These are phyloP conservation scores for Stephania yunnanensis DNA, from an alignment of 164 flowering plant species.

Conservation along the genomic window DNA sequence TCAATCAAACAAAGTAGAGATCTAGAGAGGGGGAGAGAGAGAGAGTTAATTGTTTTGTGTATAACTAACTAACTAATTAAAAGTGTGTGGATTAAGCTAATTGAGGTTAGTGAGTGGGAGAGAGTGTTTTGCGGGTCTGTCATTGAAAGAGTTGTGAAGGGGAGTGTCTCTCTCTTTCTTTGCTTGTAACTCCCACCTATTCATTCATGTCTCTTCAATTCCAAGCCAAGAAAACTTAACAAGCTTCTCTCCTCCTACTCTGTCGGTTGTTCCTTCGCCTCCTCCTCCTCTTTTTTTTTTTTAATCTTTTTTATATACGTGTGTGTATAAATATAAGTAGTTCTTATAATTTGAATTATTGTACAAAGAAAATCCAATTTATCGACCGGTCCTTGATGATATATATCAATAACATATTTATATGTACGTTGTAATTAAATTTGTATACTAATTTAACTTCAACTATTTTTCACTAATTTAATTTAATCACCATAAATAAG, in stretches of 20 bases:
- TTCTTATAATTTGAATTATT: no score
- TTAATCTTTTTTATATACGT: no score
- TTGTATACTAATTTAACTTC: no score
- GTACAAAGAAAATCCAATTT: no score
- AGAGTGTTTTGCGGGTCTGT: slow-evolving; percentile 14
- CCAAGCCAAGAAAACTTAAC: slow-evolving; percentile 57
- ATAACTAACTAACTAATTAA: no score
- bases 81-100: background rate
- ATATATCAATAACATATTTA: no score
- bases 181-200: slow-evolving; percentile 25
- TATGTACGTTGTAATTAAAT: no score
- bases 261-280: slow-evolving; percentile 37
- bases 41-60: background rate
- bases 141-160: slow-evolving; percentile 6
- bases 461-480: no score
- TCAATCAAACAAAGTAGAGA: slow-evolving; percentile 27
- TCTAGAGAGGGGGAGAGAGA: background rate
- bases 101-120: background rate
- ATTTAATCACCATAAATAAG: no score
- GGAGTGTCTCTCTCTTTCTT: slow-evolving; percentile 6
- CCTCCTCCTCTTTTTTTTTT: background rate
- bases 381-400: no score
- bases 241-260: slow-evolving; percentile 27
- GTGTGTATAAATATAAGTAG: no score
- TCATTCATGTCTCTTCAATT: slow-evolving; percentile 65